A percentile compares a stretch with the other conserved stretches of the same genome.
phyloP scores from a whole-genome alignment of 768 basidiomycete species.

The Termitomyces sp. region DNA sequence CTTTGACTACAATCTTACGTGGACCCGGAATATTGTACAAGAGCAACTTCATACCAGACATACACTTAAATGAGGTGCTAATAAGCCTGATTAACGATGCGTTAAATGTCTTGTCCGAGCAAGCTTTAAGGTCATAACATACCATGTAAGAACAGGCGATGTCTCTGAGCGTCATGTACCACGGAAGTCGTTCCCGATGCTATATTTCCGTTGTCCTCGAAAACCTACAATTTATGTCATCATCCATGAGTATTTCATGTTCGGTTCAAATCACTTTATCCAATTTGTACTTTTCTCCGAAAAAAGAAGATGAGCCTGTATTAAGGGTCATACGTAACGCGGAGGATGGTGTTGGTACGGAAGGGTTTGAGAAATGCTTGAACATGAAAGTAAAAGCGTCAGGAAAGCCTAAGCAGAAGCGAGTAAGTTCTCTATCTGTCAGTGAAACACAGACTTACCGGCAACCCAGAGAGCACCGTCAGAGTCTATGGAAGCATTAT shows the following conservation, averaged over 20 bases:
- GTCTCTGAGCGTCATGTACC: conserved; percentile 47
- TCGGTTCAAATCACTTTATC: conserved; percentile 39
- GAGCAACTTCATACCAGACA: neutral
- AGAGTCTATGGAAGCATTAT: conserved; percentile 58
- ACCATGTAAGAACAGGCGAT: conserved; percentile 57
- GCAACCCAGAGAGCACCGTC: conserved; percentile 62
- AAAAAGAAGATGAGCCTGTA: conserved; percentile 43
- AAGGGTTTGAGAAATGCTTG: conserved; percentile 40
- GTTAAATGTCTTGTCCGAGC: neutral
- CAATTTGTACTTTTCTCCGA: conserved; percentile 54
- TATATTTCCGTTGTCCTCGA: conserved; percentile 61
- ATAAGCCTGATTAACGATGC: neutral
- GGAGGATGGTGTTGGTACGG: conserved; percentile 37
- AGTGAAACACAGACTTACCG: conserved; percentile 29
- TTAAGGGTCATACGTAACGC: conserved; percentile 52
- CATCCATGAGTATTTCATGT: neutral
- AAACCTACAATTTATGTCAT: conserved; percentile 36
- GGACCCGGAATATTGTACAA: neutral
- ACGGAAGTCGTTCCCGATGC: conserved; percentile 54
- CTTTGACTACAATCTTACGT: no score
- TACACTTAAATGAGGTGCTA: conserved; percentile 7
- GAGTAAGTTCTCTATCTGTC: neutral
- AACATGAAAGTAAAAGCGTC: conserved; percentile 25
- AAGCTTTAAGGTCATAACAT: conserved; percentile 9
- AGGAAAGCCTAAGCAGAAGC: conserved; percentile 37